Percentiles rank a stretch among this genome's conserved stretches.
Evolutionary conservation across 2,329 filamentous ascomycete genomes (phyloP).

Genomic region (Claviceps pazoutovae): DNA sequence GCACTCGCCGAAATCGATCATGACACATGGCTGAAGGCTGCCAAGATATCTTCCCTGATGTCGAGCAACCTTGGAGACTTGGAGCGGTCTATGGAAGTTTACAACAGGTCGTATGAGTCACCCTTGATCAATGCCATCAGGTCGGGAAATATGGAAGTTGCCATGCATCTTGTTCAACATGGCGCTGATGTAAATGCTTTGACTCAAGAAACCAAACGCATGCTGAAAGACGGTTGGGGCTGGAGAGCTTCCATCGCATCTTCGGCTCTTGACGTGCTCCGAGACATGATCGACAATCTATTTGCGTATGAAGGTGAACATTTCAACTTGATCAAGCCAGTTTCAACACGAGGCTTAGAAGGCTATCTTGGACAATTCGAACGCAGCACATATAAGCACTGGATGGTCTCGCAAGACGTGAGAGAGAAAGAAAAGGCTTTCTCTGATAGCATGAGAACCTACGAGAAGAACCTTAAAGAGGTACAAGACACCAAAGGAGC

Average conservation of each 20-base stretch:
- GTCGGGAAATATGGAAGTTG: slow-evolving; percentile 27
- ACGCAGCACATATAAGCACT: slow-evolving; percentile 47
- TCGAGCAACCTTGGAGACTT: slow-evolving; percentile 19
- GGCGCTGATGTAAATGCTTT: slow-evolving; percentile 55
- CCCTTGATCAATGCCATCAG: slow-evolving; percentile 51
- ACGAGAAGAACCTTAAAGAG: slow-evolving; percentile 12
- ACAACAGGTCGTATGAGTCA: slow-evolving; percentile 38
- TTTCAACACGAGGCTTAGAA: slow-evolving; percentile 23
- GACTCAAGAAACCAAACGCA: slow-evolving; percentile 23
- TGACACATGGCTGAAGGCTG: slow-evolving; percentile 48
- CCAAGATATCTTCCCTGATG: slow-evolving; percentile 29
- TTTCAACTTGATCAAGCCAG: slow-evolving; percentile 1
- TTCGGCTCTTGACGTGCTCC: slow-evolving; percentile 48
- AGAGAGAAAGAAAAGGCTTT: slow-evolving; percentile 18
- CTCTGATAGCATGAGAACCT: slow-evolving; percentile 16
- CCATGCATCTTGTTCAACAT: slow-evolving; percentile 42
- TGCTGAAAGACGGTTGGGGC: slow-evolving; percentile 20
- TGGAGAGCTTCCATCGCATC: slow-evolving; percentile 24
- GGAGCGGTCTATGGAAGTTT: slow-evolving; percentile 35
- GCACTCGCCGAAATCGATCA: slow-evolving; percentile 47
- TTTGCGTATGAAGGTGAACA: slow-evolving; percentile 24
- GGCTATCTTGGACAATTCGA: slow-evolving; percentile 39
- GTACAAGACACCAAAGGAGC: slow-evolving; percentile 9
- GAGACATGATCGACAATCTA: slow-evolving; percentile 35
- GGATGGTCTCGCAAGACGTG: slow-evolving; percentile 30